Evolutionary conservation across 2,329 filamentous ascomycete genomes (phyloP).

Genomic region (Ascochyta clinopodiicola): DNA sequence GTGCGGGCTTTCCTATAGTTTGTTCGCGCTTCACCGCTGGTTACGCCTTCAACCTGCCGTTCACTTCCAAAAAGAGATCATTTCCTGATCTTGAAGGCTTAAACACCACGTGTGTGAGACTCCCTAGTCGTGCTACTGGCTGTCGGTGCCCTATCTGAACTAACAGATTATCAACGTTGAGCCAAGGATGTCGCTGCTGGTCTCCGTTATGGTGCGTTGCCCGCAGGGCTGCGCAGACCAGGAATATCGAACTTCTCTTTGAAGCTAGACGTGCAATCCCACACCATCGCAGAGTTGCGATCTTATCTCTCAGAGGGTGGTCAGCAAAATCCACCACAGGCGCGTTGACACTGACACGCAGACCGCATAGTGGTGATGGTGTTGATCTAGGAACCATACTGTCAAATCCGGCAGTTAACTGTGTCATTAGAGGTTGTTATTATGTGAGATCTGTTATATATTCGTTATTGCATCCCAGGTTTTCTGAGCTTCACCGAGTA

Average conservation of each 20-base stretch:
- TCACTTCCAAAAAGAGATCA: too few species aligned
- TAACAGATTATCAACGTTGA: neutral
- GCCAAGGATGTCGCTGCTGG: neutral
- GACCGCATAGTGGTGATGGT: neutral
- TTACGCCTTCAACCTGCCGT: neutral
- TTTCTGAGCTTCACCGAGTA: neutral
- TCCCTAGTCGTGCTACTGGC: neutral
- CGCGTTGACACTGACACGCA: neutral
- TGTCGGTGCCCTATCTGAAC: neutral
- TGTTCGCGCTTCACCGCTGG: neutral
- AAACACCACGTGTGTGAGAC: too few species aligned
- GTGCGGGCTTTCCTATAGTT: neutral
- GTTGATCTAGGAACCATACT: neutral
- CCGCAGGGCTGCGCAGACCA: neutral
- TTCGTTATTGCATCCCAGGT: neutral
- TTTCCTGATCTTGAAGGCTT: too few species aligned
- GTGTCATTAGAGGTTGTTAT: neutral
- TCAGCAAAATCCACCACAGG: neutral
- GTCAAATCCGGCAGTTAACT: neutral
- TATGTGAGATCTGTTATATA: neutral
- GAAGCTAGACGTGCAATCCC: neutral
- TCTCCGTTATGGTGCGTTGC: neutral
- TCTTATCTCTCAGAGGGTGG: neutral
- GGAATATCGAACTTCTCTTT: neutral
- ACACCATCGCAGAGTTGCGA: neutral